These are phyloP conservation scores for Coemansia sp. DNA, from an alignment of 371 early-diverging fungal genomes.

Conservation along the genomic window DNA sequence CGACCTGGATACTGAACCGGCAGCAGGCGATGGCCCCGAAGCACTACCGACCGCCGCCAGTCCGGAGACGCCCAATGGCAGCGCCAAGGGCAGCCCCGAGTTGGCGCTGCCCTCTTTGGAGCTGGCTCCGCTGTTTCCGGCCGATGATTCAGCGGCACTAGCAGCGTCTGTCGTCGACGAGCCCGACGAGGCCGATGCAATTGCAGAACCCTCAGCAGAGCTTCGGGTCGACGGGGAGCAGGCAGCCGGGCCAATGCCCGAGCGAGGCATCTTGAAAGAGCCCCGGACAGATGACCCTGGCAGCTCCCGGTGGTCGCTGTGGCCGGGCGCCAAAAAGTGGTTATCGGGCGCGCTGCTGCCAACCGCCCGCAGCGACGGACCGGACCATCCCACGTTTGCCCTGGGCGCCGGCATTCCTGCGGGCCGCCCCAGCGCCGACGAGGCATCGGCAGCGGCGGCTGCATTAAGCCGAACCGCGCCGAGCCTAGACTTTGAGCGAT, in stretches of 20 bases:
- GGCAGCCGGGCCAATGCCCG: constrained; percentile 13
- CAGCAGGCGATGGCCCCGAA: no score
- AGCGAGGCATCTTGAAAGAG: constrained; percentile 44
- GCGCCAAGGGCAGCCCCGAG: neutral
- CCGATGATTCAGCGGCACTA: neutral
- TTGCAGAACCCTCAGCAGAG: neutral
- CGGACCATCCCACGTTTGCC: constrained; percentile 32
- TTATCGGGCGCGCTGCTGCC: constrained; percentile 22
- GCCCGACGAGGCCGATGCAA: neutral
- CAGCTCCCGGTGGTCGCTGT: constrained; percentile 43
- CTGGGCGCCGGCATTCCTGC: constrained; percentile 47
- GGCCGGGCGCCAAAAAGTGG: constrained; percentile 50
- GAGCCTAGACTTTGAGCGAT: constrained; percentile 47
- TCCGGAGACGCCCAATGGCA: neutral
- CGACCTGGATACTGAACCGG: neutral
- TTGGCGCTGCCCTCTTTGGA: constrained; percentile 5
- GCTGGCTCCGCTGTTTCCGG: constrained; percentile 43
- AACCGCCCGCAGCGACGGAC: constrained; percentile 3
- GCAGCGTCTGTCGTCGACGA: neutral
- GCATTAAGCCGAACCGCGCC: constrained; percentile 38
- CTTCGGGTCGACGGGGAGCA: neutral
- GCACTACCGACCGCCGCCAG: neutral
- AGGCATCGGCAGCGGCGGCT: neutral
- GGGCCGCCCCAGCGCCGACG: constrained; percentile 12
- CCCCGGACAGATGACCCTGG: constrained; percentile 30